These are phyloP conservation scores for Geotrichum cucujoidarum DNA, from an alignment of 1,139 yeast species.

Conservation along the genomic window DNA sequence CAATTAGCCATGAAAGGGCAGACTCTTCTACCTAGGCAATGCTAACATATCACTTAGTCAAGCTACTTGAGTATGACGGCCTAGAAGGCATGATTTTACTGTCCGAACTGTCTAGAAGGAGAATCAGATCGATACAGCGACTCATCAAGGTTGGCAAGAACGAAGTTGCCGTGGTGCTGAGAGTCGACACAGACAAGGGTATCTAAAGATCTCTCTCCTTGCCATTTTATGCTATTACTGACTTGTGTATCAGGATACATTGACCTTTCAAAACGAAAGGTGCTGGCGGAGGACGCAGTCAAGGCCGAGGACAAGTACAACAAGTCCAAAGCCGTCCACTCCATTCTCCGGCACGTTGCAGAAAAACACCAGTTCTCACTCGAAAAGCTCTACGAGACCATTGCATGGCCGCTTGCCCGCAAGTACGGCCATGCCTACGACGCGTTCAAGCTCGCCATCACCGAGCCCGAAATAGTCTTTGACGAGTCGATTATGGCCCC, in stretches of 20 bases:
- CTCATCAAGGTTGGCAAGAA: conserved; percentile 97
- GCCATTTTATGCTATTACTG: background rate
- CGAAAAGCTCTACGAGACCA: conserved; percentile 76
- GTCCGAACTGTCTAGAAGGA: conserved; percentile 95
- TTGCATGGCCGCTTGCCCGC: conserved; percentile 97
- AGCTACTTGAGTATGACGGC: conserved; percentile 91
- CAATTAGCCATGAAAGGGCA: too few species aligned
- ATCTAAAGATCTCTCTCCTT: background rate
- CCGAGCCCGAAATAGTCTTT: conserved; percentile 78
- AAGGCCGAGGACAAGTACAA: conserved; percentile 97
- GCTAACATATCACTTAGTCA: conserved; percentile 45
- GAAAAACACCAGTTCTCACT: conserved; percentile 82
- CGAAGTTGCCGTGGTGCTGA: conserved; percentile 96
- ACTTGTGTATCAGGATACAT: conserved; percentile 46
- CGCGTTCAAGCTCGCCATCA: conserved; percentile 93
- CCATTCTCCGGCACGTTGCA: conserved; percentile 95
- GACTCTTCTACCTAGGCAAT: too few species aligned
- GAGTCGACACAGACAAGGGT: conserved; percentile 98
- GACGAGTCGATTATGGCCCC: conserved; percentile 76
- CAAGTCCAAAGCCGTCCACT: conserved; percentile 95
- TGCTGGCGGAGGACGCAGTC: conserved; percentile 92
- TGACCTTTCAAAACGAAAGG: conserved; percentile 95
- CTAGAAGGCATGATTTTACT: conserved; percentile 97
- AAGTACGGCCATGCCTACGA: conserved; percentile 97
- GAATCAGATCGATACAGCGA: conserved; percentile 96